Evolutionary conservation across 2,329 filamentous ascomycete species (phyloP), one percentile per base, ranked within the genome.

Genomic region (Trichothecium roseum): DNA sequence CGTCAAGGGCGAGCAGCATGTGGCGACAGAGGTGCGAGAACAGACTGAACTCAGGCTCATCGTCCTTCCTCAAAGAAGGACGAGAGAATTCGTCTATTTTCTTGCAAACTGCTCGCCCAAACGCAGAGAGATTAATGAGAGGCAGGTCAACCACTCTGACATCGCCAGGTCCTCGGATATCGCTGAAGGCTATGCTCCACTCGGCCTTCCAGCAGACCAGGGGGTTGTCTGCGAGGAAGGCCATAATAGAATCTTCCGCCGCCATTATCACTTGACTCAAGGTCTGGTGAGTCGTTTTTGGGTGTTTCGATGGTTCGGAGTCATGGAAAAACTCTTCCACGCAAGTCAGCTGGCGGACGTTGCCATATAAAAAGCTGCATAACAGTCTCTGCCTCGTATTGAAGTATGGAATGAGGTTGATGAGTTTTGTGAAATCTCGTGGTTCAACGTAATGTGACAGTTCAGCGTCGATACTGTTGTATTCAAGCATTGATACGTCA

Each of bases 1-100:
- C n/a, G n/a, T n/a, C 55, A 2, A 83, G 60, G 5, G 61, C 65
- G 1, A 78, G 60, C 0, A 79, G 51, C 17, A 72, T 42, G 42
- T 72, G 65, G 3, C 56, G 53, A 1, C 59, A 64, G 3, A 62
- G 42, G 12, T 48, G 20, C 20, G 20, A 24, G 20, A 24, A 24
- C 10, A 24, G 20, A 6, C 10, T 10, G 10, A 24, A 24, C 20
- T 24, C 20, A 10, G 20, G 20, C 20, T 24, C 20, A 10, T 24
- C 20, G 10, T 24, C 6, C 6, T 10, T 24, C 20, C 20, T 6
- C 10, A 10, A 24, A 6, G 6, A 24, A 24, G 20, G 6, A 24
- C 20, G 20, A 6, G 20, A 24, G 10, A 6, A 24, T 24, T 24
- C 6, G 6, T 24, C 20, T 24, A 24, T 6, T 6, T 10, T 6